Base-by-base conservation (phyloP, 352 stramenopile species). In the Blastocystis hominis region DNA sequence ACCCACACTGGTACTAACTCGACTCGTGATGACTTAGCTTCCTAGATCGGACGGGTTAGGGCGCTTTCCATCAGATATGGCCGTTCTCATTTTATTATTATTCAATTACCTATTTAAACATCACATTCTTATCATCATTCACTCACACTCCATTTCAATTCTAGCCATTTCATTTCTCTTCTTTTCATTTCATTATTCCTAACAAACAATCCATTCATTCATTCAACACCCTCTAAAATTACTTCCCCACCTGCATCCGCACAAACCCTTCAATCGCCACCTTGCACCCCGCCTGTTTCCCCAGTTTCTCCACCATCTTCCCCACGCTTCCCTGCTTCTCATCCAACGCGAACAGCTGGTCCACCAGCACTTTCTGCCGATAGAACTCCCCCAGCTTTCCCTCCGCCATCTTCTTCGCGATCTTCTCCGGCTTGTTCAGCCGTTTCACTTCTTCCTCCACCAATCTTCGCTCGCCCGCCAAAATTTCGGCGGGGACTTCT, bases 361-460 rank as follows among this genome's bases (percentile, higher is more conserved):
- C 84, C 69, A 87, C 17, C 42, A 89, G 50, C 38, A 78, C 68
- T 17, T 15, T 62, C 59, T 89, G 64, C 46, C 68, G 68, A 34
- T 89, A 89, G 56, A 87, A 89, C 20, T 87, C 72, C 0, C 59
- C 59, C 30, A 89, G 10, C 46, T 80, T 78, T 34, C 84, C 84
- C 44, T 84, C 53, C 13, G 88, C 46, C 84, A 89, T 89, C 2
- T 47, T 36, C 13, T 89, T 64, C 55, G 88, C 15, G 69, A 89
- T 89, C n/a, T 89, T 84, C 75, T 86, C 84, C 17, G 84, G 84
- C 61, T 89, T 89, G 42, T 80, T 80, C 38, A 69, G n/a, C 40
- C 68, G 68, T 36, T 77, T 84, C 55, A 80, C 75, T 42, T 42
- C 42, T 24, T 86, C 84, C 53, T 61, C 24, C n/a, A 89, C 66